phyloP scores from a whole-genome alignment of 495 filamentous ascomycete genomes.

The Neurospora sp. region DNA sequence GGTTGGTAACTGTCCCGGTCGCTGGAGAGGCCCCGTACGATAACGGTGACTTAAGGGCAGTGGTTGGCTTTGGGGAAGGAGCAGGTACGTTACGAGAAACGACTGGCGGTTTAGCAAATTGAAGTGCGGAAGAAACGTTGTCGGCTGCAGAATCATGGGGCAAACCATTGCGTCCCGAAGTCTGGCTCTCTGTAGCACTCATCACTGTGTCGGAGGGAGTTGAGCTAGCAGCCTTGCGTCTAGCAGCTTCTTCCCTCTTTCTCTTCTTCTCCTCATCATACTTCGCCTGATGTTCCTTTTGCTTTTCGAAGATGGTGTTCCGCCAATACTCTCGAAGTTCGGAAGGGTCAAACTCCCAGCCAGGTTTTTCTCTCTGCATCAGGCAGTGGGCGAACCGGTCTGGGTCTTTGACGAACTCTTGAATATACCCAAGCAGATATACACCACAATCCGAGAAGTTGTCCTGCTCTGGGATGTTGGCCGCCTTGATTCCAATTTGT shows the following conservation, averaged over 20 bases:
- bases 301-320: slow-evolving; percentile 26
- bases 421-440: slow-evolving; percentile 72
- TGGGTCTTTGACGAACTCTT: slow-evolving; percentile 66
- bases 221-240: neutral
- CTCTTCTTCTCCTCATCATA: slow-evolving; percentile 14
- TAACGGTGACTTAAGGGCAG: neutral
- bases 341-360: slow-evolving; percentile 28
- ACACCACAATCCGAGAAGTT: slow-evolving; percentile 88
- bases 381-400: slow-evolving; percentile 43
- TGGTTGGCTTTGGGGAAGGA: neutral
- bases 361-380: slow-evolving; percentile 18
- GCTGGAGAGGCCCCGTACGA: neutral
- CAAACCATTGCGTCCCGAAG: neutral
- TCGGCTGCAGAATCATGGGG: neutral
- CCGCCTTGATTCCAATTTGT: slow-evolving; percentile 57
- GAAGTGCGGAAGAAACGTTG: neutral
- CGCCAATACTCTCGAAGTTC: slow-evolving; percentile 26
- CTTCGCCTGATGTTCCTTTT: slow-evolving; percentile 21
- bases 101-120: neutral
- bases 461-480: slow-evolving; percentile 62
- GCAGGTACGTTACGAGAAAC: neutral
- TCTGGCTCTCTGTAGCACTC: neutral
- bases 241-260: slow-evolving; percentile 9
- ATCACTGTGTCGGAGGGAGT: neutral
- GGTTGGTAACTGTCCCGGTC: neutral